A percentile compares a stretch with the other conserved stretches of the same genome.
These are phyloP conservation scores for Candida suzukii DNA, from an alignment of 805 yeast species.

Conservation along the genomic window DNA sequence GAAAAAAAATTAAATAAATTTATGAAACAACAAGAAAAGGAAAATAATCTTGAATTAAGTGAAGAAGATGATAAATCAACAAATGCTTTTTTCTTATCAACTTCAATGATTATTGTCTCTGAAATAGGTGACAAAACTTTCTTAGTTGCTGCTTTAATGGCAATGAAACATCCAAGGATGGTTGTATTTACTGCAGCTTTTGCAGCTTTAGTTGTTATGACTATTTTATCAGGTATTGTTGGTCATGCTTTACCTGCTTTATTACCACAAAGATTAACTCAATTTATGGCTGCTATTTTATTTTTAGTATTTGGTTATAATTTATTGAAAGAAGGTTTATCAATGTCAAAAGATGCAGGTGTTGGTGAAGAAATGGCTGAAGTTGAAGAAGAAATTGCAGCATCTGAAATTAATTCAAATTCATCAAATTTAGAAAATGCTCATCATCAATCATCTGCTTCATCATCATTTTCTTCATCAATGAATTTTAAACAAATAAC, in stretches of 20 bases:
- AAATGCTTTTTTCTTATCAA: constrained; percentile 68
- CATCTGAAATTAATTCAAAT: constrained; percentile 44
- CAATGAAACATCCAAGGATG: constrained; percentile 83
- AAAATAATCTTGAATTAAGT: constrained; percentile 9
- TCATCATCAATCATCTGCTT: constrained; percentile 2
- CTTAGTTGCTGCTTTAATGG: constrained; percentile 94
- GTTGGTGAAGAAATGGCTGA: constrained; percentile 95
- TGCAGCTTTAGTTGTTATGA: constrained; percentile 81
- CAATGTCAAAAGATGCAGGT: constrained; percentile 75
- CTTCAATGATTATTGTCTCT: constrained; percentile 88
- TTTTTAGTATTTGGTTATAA: constrained; percentile 79
- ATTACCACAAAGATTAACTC: constrained; percentile 73
- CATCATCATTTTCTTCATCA: not conserved
- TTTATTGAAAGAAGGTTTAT: constrained; percentile 72
- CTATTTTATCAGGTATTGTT: constrained; percentile 79
- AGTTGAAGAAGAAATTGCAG: constrained; percentile 87
- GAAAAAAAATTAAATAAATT: constrained; percentile 9
- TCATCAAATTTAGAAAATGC: constrained; percentile 60
- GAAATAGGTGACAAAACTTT: constrained; percentile 98
- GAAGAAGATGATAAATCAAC: constrained; percentile 12
- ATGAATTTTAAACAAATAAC: constrained; percentile 4
- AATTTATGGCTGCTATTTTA: constrained; percentile 70
- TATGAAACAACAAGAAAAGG: constrained; percentile 8
- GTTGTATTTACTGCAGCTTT: constrained; percentile 89
- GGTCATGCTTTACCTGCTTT: constrained; percentile 89